phyloP scores from a whole-genome alignment of 1,139 yeast species.

The Lodderomyces theae region DNA sequence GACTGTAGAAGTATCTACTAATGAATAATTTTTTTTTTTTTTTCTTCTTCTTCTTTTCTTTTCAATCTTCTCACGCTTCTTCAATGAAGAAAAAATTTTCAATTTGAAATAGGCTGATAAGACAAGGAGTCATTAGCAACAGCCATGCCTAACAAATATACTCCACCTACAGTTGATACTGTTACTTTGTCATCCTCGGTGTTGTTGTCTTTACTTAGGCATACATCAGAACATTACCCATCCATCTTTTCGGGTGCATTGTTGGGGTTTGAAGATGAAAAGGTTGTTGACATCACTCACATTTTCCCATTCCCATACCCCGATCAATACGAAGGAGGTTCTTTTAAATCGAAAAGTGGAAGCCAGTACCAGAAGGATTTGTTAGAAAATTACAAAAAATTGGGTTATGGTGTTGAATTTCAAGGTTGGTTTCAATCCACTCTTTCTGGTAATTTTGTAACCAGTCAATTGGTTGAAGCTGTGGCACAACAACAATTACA shows the following conservation, averaged over 20 bases:
- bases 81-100: constrained; percentile 4
- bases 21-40: background rate
- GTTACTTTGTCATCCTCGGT: constrained; percentile 57
- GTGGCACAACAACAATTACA: constrained; percentile 63
- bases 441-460: constrained; percentile 65
- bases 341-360: constrained; percentile 58
- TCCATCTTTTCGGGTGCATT: constrained; percentile 71
- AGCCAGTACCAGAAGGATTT: constrained; percentile 70
- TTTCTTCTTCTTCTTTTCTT: constrained; percentile 1
- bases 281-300: constrained; percentile 53
- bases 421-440: constrained; percentile 85
- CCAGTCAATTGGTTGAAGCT: constrained; percentile 63
- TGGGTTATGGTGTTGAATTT: constrained; percentile 68
- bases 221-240: constrained; percentile 69
- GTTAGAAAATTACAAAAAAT: constrained; percentile 57
- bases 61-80: background rate
- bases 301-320: constrained; percentile 63
- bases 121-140: background rate
- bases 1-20: background rate
- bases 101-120: background rate
- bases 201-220: constrained; percentile 68
- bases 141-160: constrained; percentile 8
- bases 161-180: constrained; percentile 43
- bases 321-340: constrained; percentile 54
- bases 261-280: constrained; percentile 69